Evolutionary conservation across 306 rosid species (phyloP).

Genomic region (Benincasa hispida): DNA sequence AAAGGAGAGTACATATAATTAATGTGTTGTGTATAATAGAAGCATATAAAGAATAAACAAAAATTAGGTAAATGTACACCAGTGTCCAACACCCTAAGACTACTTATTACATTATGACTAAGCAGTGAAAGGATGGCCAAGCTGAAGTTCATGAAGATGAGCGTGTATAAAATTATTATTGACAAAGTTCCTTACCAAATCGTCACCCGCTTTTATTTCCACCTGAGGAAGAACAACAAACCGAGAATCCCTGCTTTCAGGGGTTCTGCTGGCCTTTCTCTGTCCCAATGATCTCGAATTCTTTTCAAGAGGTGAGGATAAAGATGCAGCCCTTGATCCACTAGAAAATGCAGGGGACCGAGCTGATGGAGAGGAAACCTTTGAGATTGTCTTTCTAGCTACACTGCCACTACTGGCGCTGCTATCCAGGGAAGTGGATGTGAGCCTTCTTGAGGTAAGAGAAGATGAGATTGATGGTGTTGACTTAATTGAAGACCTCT

Average conservation of each 20-base stretch:
- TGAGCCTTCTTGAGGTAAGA: conserved; percentile 18
- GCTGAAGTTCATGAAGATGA: not conserved
- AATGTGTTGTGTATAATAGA: not conserved
- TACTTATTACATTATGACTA: not conserved
- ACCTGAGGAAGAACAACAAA: conserved; percentile 78
- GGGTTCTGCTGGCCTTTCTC: conserved; percentile 39
- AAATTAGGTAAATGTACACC: not conserved
- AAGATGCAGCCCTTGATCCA: conserved; percentile 42
- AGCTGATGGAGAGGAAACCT: conserved; percentile 44
- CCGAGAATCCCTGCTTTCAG: conserved; percentile 60
- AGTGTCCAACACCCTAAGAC: not conserved
- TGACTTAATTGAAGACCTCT: conserved; percentile 39
- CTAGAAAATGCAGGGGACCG: conserved; percentile 41
- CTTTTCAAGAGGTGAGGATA: conserved; percentile 47
- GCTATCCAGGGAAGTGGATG: conserved; percentile 44
- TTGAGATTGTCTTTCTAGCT: conserved; percentile 45
- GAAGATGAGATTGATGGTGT: conserved; percentile 36
- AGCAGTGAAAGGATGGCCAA: not conserved
- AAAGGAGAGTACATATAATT: not conserved
- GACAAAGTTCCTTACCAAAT: conserved; percentile 47
- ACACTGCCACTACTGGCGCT: conserved; percentile 31
- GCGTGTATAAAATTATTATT: not conserved
- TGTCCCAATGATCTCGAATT: conserved; percentile 52
- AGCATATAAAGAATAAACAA: not conserved
- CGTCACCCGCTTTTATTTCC: conserved; percentile 83